Evolutionary conservation across 805 yeast species (phyloP).

Genomic region (Yarrowia sp.): DNA sequence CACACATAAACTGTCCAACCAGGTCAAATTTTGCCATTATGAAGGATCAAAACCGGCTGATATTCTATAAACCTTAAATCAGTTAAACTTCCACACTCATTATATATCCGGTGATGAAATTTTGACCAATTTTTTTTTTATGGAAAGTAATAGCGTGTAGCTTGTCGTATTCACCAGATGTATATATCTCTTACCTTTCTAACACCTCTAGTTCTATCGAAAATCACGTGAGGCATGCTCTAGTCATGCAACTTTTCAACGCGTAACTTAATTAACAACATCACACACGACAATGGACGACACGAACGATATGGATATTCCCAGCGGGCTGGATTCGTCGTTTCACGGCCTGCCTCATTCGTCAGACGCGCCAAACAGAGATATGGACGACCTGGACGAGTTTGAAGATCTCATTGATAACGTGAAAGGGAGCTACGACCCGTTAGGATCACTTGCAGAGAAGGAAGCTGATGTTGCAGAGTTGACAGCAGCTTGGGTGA

Average conservation of each 20-base stretch:
- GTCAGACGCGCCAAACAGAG: not conserved
- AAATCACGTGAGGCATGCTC: too few relatives aligned
- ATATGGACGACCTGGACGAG: conserved; percentile 8
- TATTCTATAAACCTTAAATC: too few relatives aligned
- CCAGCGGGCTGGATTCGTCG: conserved; percentile 12
- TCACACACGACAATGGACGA: not conserved
- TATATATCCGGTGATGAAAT: too few relatives aligned
- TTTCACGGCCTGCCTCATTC: not conserved
- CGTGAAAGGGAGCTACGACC: conserved; percentile 18
- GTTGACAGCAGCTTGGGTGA: conserved; percentile 68
- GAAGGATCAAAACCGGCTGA: too few relatives aligned
- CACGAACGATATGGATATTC: not conserved
- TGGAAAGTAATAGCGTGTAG: too few relatives aligned
- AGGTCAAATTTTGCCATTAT: too few relatives aligned
- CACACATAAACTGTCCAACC: too few relatives aligned
- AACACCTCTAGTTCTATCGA: too few relatives aligned
- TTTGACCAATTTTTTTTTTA: too few relatives aligned
- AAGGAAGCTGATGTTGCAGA: conserved; percentile 42
- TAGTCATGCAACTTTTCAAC: not conserved
- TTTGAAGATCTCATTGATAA: conserved; percentile 33
- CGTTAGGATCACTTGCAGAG: not conserved
- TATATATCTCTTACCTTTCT: too few relatives aligned
- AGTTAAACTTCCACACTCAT: too few relatives aligned
- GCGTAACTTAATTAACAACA: conserved; percentile 11
- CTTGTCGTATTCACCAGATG: too few relatives aligned